These are phyloP conservation scores for Gossypium mustelinum DNA, from an alignment of 345 rosid species.

Conservation along the genomic window DNA sequence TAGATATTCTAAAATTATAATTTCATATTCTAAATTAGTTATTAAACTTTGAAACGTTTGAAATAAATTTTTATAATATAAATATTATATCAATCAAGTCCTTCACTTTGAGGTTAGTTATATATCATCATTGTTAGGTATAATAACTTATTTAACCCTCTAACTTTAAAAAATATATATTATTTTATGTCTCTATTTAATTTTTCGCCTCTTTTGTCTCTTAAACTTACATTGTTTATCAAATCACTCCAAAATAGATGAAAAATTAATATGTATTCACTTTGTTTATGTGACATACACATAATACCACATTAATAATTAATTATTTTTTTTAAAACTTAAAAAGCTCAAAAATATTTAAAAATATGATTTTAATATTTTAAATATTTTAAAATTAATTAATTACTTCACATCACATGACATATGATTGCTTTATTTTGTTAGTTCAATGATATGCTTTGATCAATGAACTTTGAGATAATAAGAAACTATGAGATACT, in stretches of 20 bases:
- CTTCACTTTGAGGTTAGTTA: neutral
- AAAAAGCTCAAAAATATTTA: too few species aligned
- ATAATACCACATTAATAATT: too few species aligned
- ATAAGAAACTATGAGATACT: constrained; percentile 3
- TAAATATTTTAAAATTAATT: too few species aligned
- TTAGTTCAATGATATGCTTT: neutral
- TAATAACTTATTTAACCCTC: neutral
- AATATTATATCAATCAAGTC: neutral
- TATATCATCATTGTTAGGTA: neutral
- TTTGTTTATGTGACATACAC: too few species aligned
- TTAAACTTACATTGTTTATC: too few species aligned
- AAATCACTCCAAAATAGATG: rapidly evolving
- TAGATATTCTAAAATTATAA: neutral
- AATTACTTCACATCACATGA: neutral
- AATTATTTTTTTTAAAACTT: too few species aligned
- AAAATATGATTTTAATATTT: too few species aligned
- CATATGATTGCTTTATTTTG: neutral
- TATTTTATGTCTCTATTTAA: too few species aligned
- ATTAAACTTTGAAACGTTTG: neutral
- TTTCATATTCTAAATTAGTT: neutral
- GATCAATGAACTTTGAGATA: neutral
- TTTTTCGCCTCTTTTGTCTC: rapidly evolving
- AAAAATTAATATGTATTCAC: too few species aligned
- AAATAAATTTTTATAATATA: neutral
- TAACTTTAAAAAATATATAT: neutral